Conservation (phyloP, 352 stramenopile species). For the Thalassiosira livingstoniorum region DNA sequence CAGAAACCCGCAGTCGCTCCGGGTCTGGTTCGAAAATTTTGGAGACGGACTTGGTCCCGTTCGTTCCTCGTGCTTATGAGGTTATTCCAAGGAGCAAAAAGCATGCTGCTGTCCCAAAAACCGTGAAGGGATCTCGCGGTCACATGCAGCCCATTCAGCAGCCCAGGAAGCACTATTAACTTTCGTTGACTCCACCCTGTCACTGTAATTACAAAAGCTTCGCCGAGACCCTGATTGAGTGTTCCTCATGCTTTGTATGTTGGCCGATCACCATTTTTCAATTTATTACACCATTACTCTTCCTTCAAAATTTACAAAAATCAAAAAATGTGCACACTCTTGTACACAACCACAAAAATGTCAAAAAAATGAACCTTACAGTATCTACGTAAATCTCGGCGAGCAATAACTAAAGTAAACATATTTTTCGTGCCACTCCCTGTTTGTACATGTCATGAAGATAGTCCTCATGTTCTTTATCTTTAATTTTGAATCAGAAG, state of each 20-base stretch:
- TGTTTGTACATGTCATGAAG: too few relatives aligned
- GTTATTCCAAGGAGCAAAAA: background rate
- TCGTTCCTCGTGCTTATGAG: slow-evolving; percentile 34
- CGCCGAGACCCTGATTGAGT: background rate
- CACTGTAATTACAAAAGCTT: background rate
- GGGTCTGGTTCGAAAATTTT: slow-evolving; percentile 7
- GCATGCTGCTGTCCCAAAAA: slow-evolving; percentile 27
- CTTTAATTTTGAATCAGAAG: too few relatives aligned
- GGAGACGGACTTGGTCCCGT: slow-evolving; percentile 31
- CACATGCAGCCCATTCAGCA: slow-evolving; percentile 61
- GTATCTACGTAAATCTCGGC: background rate
- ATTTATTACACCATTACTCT: background rate
- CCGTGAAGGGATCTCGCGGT: slow-evolving; percentile 28
- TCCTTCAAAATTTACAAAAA: slow-evolving; percentile 40
- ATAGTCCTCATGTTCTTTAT: too few relatives aligned
- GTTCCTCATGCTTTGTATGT: background rate
- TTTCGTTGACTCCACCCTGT: too few relatives aligned
- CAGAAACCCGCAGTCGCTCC: background rate
- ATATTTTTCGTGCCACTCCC: too few relatives aligned
- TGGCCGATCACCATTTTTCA: background rate
- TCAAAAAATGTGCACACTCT: slow-evolving; percentile 32
- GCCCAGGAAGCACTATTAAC: slow-evolving; percentile 63
- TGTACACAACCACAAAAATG: slow-evolving; percentile 24
- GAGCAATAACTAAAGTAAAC: background rate
- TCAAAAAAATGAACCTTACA: slow-evolving; percentile 19